phyloP scores from a whole-genome alignment of 2,329 filamentous ascomycete genomes.

The Podosphaera aphanis region DNA sequence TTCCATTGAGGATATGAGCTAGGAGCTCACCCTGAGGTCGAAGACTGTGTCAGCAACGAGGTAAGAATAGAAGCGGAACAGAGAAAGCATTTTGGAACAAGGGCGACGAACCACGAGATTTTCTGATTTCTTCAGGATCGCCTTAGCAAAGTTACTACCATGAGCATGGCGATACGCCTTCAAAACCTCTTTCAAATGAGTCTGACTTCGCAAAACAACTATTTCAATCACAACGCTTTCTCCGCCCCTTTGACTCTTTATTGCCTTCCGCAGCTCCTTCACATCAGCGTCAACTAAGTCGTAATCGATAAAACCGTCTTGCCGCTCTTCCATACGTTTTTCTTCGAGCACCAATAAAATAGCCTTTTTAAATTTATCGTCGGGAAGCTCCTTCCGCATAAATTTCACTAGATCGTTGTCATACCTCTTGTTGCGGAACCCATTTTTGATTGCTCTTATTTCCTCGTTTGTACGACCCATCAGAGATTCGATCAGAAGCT shows the following conservation, averaged over 20 bases:
- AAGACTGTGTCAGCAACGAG: neutral
- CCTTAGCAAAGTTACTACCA: conserved; percentile 61
- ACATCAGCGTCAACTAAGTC: conserved; percentile 46
- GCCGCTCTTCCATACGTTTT: conserved; percentile 51
- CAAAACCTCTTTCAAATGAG: conserved; percentile 60
- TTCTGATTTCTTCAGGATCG: conserved; percentile 67
- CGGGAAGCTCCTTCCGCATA: conserved; percentile 80
- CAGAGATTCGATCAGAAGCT: conserved; percentile 76
- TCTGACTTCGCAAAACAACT: conserved; percentile 57
- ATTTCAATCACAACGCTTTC: conserved; percentile 75
- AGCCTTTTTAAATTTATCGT: conserved; percentile 86
- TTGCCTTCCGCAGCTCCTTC: conserved; percentile 40
- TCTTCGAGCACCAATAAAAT: conserved; percentile 68
- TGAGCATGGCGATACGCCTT: conserved; percentile 52
- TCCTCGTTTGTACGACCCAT: conserved; percentile 84
- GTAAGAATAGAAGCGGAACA: too few relatives aligned
- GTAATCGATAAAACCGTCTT: conserved; percentile 3
- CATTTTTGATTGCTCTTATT: conserved; percentile 62
- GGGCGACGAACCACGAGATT: conserved; percentile 66
- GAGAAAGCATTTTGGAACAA: neutral
- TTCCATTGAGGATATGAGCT: conserved; percentile 83
- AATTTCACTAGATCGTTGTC: conserved; percentile 56
- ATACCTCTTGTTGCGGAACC: conserved; percentile 84
- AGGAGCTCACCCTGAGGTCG: conserved; percentile 64
- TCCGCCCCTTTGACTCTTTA: conserved; percentile 55